Evolutionary conservation across 2,329 filamentous ascomycete species (phyloP).

Genomic region (Neofusicoccum kwambonambiense): DNA sequence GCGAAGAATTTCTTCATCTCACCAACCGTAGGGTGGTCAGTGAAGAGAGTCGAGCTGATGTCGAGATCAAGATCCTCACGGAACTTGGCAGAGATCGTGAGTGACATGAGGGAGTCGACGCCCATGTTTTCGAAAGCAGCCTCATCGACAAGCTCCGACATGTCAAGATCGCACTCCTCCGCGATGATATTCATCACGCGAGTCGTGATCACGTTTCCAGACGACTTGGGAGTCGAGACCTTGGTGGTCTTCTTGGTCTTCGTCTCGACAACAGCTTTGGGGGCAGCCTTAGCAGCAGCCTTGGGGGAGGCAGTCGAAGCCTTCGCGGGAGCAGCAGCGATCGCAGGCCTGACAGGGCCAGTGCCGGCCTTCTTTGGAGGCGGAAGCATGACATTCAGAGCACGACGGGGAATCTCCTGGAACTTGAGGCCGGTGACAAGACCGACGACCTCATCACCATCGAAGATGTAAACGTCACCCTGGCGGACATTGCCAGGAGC

Average conservation of each 20-base stretch:
- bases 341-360: slow-evolving; percentile 34
- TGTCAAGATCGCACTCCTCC: slow-evolving; percentile 61
- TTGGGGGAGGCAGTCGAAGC: slow-evolving; percentile 42
- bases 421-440: slow-evolving; percentile 64
- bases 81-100: slow-evolving; percentile 62
- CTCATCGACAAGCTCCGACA: slow-evolving; percentile 59
- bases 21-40: slow-evolving; percentile 59
- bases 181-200: slow-evolving; percentile 65
- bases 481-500: slow-evolving; percentile 55
- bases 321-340: slow-evolving; percentile 36
- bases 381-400: slow-evolving; percentile 66
- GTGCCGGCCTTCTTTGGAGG: slow-evolving; percentile 51
- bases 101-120: slow-evolving; percentile 60
- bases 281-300: slow-evolving; percentile 27
- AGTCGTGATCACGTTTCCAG: slow-evolving; percentile 48
- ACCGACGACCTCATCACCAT: slow-evolving; percentile 58
- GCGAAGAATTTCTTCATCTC: slow-evolving; percentile 59
- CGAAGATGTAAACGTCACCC: slow-evolving; percentile 61
- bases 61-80: slow-evolving; percentile 61
- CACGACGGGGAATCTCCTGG: slow-evolving; percentile 64
- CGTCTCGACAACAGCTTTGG: not conserved
- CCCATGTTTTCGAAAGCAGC: slow-evolving; percentile 62
- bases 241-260: slow-evolving; percentile 47
- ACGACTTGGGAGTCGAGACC: slow-evolving; percentile 42
- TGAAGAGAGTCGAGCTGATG: slow-evolving; percentile 59